Base-by-base conservation (phyloP, 306 rosid species). In the Acacia confusa region DNA sequence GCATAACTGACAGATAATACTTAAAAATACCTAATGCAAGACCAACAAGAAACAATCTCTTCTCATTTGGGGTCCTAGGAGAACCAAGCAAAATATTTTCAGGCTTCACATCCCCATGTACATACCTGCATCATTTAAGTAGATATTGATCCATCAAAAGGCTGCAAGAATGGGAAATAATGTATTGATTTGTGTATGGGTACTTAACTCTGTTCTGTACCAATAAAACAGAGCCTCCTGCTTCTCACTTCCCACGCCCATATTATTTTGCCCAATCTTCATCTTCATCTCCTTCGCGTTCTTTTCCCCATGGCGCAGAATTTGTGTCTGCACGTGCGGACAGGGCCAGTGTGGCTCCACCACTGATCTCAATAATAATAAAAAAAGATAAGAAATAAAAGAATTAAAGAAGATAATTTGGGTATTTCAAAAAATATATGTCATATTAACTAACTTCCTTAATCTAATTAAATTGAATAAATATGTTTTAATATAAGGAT, bases 21-120 rank as follows among this genome's bases (percentile, higher is more conserved):
- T 81, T 63, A 77, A 78, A 65, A 91, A 63, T 81, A 90, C 97
- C 97, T 75, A 92, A 87, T 70, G 97, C 97, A 82, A 92, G 97
- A 89, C 92, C 96, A 41, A 92, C 98, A 75, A 94, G 85, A 81
- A 90, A 94, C 83, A 94, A 78, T 71, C 61, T 92, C 80, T 94
- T 94, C 87, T 94, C 97, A 28, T 94, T 93, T 9, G 89, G 83
- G 77, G 96, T 85, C 76, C 97, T 96, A 32, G 92, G 89, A 81
- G 92, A 68, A 67, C 97, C 98, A 69, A 94, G 97, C 85, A 94
- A 89, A n/a, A 87, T 92, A 92, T 92, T 94, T 89, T 94, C 94
- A 4, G 98, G 97, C 90, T 94, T 94, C 69, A 94, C 97, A 79
- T 94, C 98, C 71, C 96, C 97, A 75, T 92, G 98, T 63, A 94